These are phyloP conservation scores for Tylopilus subfusipes DNA, from an alignment of 768 basidiomycete genomes.

Conservation along the genomic window DNA sequence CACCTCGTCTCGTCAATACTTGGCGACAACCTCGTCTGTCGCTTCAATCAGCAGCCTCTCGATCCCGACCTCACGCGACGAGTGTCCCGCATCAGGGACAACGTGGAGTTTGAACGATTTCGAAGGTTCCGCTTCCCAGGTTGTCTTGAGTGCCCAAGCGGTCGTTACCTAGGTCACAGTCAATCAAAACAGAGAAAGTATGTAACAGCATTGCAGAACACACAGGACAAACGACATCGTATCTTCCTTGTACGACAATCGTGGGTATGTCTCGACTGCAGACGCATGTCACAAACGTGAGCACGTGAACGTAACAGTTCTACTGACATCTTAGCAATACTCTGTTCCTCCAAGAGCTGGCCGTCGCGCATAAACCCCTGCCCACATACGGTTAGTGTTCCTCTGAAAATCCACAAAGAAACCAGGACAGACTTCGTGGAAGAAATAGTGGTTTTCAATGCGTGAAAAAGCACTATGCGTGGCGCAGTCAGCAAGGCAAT, in stretches of 20 bases:
- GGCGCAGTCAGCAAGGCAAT: slow-evolving; percentile 4
- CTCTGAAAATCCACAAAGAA: background rate
- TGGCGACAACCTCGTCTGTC: slow-evolving; percentile 26
- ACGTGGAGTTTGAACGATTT: slow-evolving; percentile 46
- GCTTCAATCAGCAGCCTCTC: slow-evolving; percentile 69
- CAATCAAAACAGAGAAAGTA: background rate
- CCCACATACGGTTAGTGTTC: slow-evolving; percentile 1
- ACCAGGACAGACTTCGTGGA: slow-evolving; percentile 57
- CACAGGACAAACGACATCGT: slow-evolving; percentile 87
- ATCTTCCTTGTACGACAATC: slow-evolving; percentile 79
- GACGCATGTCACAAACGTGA: slow-evolving; percentile 2
- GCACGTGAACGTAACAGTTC: background rate
- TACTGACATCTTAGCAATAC: slow-evolving; percentile 82
- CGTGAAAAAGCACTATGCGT: slow-evolving; percentile 69
- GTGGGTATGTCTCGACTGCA: slow-evolving; percentile 82
- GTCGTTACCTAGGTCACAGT: slow-evolving; percentile 60
- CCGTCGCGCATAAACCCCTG: slow-evolving; percentile 88
- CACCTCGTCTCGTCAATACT: slow-evolving; percentile 10
- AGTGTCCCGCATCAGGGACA: slow-evolving; percentile 86
- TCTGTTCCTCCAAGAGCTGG: slow-evolving; percentile 77
- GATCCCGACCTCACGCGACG: slow-evolving; percentile 69
- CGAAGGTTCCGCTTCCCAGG: slow-evolving; percentile 69
- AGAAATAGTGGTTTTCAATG: slow-evolving; percentile 90
- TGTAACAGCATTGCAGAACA: slow-evolving; percentile 17
- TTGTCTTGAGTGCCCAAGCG: slow-evolving; percentile 77